Evolutionary conservation across 805 yeast species (phyloP).

Genomic region (Scheffersomyces amazonensis): DNA sequence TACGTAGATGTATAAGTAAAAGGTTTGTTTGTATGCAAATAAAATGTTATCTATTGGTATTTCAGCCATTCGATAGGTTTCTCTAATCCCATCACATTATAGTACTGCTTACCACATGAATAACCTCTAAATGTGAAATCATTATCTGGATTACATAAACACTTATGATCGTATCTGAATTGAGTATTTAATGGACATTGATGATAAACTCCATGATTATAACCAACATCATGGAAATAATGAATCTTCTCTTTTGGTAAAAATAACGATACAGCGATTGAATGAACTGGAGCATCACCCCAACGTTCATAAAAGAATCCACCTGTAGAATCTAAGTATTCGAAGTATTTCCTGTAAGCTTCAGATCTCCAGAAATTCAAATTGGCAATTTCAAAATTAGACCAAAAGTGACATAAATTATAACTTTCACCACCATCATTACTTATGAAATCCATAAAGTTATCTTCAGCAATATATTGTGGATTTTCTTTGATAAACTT

Average conservation of each 20-base stretch:
- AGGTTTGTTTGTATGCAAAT: too few relatives aligned
- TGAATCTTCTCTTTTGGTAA: conserved; percentile 68
- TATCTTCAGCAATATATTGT: conserved; percentile 57
- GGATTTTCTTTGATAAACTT: conserved; percentile 63
- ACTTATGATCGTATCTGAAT: conserved; percentile 54
- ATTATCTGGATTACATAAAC: conserved; percentile 70
- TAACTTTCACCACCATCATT: conserved; percentile 67
- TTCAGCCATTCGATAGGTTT: conserved; percentile 31
- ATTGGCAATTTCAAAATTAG: conserved; percentile 81
- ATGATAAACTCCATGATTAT: conserved; percentile 76
- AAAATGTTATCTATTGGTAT: conserved; percentile 11
- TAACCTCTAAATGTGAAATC: conserved; percentile 61
- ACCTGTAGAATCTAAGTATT: conserved; percentile 72
- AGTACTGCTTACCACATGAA: conserved; percentile 29
- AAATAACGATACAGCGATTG: conserved; percentile 81
- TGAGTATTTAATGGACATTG: conserved; percentile 71
- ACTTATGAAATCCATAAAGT: conserved; percentile 66
- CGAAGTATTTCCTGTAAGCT: conserved; percentile 70
- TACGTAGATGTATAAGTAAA: too few relatives aligned
- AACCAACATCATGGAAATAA: conserved; percentile 80
- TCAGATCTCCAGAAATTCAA: conserved; percentile 72
- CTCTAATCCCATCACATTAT: conserved; percentile 25
- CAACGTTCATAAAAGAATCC: conserved; percentile 93
- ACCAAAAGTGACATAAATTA: conserved; percentile 88
- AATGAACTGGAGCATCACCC: conserved; percentile 95